Evolutionary conservation across 495 filamentous ascomycete genomes (phyloP).

Genomic region (Penicillium tannophilum): DNA sequence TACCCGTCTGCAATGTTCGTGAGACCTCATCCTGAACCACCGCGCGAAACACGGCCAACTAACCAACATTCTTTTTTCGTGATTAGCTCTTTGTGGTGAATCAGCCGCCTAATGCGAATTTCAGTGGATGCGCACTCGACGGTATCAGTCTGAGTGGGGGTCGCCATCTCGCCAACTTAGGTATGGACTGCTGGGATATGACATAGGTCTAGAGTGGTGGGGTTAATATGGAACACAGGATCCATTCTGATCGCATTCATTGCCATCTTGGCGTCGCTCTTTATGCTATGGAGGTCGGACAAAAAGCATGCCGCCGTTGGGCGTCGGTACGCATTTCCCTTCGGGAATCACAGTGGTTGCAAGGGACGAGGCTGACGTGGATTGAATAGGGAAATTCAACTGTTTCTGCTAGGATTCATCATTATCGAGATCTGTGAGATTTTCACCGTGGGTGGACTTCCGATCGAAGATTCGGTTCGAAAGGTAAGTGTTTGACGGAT

Average conservation of each 20-base stretch:
- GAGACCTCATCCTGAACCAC: conserved; percentile 3
- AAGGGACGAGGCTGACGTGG: conserved; percentile 9
- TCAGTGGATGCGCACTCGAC: conserved; percentile 67
- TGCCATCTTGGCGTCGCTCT: conserved; percentile 66
- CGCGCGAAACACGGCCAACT: conserved; percentile 15
- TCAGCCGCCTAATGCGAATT: conserved; percentile 53
- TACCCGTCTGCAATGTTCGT: conserved; percentile 96
- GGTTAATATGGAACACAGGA: conserved; percentile 53
- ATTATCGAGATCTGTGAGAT: conserved; percentile 94
- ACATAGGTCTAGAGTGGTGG: background rate
- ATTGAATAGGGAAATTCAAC: conserved; percentile 82
- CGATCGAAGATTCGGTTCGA: conserved; percentile 66
- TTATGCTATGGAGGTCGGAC: conserved; percentile 80
- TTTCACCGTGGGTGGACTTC: conserved; percentile 90
- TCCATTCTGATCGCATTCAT: conserved; percentile 84
- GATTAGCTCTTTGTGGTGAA: conserved; percentile 53
- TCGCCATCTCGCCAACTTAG: conserved; percentile 77
- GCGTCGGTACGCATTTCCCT: conserved; percentile 63
- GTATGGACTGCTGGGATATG: conserved; percentile 49
- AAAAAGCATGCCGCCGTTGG: conserved; percentile 93
- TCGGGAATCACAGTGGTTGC: background rate
- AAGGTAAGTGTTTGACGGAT: conserved; percentile 27
- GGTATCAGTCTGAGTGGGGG: conserved; percentile 71
- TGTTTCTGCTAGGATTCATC: conserved; percentile 86
- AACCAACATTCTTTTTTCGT: conserved; percentile 13